A percentile compares a stretch with the other conserved stretches of the same genome.
Evolutionary conservation across 345 rosid genomes (phyloP).

Genomic region (Adansonia digitata): DNA sequence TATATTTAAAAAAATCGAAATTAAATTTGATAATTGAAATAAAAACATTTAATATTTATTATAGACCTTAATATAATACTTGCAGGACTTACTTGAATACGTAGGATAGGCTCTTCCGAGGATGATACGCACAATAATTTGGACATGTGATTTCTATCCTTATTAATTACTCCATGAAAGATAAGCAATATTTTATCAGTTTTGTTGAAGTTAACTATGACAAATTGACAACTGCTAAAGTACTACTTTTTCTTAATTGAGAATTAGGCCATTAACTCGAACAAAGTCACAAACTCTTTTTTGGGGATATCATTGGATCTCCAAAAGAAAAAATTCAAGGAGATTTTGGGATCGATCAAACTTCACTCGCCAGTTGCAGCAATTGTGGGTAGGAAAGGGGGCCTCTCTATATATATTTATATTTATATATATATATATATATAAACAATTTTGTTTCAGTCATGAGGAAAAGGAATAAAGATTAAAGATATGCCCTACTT

Average conservation of each 20-base stretch:
- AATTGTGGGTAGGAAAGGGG: too few species aligned
- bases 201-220: background rate
- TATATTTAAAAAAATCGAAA: too few species aligned
- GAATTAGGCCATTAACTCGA: background rate
- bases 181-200: background rate
- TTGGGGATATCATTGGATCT: slow-evolving; percentile 20
- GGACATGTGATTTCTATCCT: background rate
- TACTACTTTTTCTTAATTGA: background rate
- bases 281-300: background rate
- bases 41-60: too few species aligned
- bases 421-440: too few species aligned
- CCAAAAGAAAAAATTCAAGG: slow-evolving; percentile 11
- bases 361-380: background rate
- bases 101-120: background rate
- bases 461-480: background rate
- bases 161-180: background rate
- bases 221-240: background rate
- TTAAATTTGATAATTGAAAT: too few species aligned
- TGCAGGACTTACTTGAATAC: background rate
- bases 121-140: background rate
- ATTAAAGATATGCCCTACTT: background rate
- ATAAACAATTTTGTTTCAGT: too few species aligned
- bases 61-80: too few species aligned
- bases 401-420: too few species aligned
- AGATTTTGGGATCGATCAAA: slow-evolving; percentile 22